Evolutionary conservation across 2,329 filamentous ascomycete species (phyloP).

Genomic region (Aureobasidium sp.): DNA sequence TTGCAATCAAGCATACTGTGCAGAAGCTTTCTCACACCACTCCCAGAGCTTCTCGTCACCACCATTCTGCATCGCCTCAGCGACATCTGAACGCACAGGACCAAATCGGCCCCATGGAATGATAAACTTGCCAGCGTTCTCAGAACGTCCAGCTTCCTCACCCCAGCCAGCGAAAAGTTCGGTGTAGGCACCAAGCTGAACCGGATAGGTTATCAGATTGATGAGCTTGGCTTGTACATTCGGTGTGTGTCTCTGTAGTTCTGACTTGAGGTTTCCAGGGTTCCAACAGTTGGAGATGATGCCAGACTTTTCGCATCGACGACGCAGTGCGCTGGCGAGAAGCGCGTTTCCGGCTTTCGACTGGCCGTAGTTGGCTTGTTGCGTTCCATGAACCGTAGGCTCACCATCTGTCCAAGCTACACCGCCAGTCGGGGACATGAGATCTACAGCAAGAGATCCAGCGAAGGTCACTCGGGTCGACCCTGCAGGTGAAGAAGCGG

Average conservation of each 20-base stretch:
- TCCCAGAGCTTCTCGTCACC: constrained; percentile 33
- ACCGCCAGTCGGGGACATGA: constrained; percentile 20
- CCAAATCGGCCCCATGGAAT: constrained; percentile 24
- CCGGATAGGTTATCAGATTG: constrained; percentile 18
- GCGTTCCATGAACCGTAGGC: constrained; percentile 19
- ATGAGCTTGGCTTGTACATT: constrained; percentile 17
- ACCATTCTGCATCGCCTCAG: constrained; percentile 1
- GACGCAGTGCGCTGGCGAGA: constrained; percentile 19
- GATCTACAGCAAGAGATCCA: constrained; percentile 23
- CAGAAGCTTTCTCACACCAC: constrained; percentile 34
- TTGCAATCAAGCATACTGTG: constrained; percentile 18
- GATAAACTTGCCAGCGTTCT: constrained; percentile 26
- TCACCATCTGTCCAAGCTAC: constrained; percentile 18
- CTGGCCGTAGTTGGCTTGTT: constrained; percentile 22
- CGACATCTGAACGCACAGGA: constrained; percentile 25
- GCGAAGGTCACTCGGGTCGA: constrained; percentile 28
- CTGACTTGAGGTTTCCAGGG: constrained; percentile 27
- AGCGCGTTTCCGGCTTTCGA: constrained; percentile 27
- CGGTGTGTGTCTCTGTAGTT: constrained; percentile 25
- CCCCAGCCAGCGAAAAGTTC: constrained; percentile 28
- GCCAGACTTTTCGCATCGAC: constrained; percentile 19
- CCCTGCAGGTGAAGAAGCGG: constrained; percentile 19
- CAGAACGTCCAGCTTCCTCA: constrained; percentile 21
- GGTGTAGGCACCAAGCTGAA: constrained; percentile 28
- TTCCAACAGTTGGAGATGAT: constrained; percentile 26